Percentiles rank a stretch among this genome's conserved stretches.
Evolutionary conservation across 805 yeast species (phyloP).

Genomic region (Ogataea philodendri): DNA sequence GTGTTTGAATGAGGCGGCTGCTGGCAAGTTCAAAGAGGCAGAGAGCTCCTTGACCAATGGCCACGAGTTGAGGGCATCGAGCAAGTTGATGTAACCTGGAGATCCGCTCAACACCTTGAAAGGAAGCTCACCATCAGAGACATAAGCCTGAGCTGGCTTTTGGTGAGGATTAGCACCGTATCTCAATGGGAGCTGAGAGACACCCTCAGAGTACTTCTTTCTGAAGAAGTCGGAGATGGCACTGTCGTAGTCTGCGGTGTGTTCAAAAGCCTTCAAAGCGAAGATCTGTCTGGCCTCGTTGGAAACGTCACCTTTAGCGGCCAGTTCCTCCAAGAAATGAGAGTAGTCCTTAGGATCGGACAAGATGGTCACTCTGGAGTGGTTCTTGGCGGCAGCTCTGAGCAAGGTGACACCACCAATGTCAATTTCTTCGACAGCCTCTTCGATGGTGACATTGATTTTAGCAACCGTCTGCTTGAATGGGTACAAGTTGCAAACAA

Average conservation of each 20-base stretch:
- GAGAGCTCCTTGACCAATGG: conserved; percentile 96
- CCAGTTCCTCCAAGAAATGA: conserved; percentile 77
- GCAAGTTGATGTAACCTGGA: conserved; percentile 95
- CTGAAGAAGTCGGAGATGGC: conserved; percentile 96
- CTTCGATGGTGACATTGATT: conserved; percentile 91
- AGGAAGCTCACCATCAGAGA: conserved; percentile 82
- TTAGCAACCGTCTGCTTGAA: conserved; percentile 96
- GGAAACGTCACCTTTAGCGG: conserved; percentile 62
- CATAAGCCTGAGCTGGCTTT: conserved; percentile 97
- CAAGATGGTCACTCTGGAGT: conserved; percentile 90
- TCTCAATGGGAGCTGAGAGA: conserved; percentile 87
- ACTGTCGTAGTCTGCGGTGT: conserved; percentile 95
- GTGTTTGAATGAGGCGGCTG: conserved; percentile 98
- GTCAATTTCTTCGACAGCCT: conserved; percentile 98
- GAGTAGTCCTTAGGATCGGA: conserved; percentile 95
- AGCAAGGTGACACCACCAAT: conserved; percentile 97
- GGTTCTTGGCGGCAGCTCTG: conserved; percentile 99
- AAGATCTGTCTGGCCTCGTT: conserved; percentile 71
- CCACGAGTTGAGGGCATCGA: conserved; percentile 98
- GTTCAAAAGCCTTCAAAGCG: conserved; percentile 97
- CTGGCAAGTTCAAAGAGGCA: conserved; percentile 91
- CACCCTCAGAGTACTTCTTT: conserved; percentile 90
- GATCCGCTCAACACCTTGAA: conserved; percentile 92
- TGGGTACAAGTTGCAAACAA: conserved; percentile 96
- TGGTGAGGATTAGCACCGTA: conserved; percentile 99